These are phyloP conservation scores for Xanthoconium stramineum DNA, from an alignment of 768 basidiomycete species.

Conservation along the genomic window DNA sequence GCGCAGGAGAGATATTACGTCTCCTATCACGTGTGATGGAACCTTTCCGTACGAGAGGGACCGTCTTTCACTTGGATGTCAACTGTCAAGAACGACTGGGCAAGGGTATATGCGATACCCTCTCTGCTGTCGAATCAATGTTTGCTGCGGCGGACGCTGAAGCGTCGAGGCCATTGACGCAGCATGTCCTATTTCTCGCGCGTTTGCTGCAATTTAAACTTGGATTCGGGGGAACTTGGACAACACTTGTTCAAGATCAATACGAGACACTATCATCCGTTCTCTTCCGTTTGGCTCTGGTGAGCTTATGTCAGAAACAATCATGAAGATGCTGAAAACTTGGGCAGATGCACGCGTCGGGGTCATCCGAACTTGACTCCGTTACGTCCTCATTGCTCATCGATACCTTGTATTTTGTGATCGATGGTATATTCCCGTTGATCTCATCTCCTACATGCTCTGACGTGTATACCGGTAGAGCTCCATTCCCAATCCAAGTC, in stretches of 20 bases:
- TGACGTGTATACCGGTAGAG: slow-evolving; percentile 40
- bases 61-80: slow-evolving; percentile 48
- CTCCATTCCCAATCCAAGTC: slow-evolving; percentile 57
- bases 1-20: slow-evolving; percentile 66
- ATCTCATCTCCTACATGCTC: neutral
- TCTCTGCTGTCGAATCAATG: slow-evolving; percentile 40
- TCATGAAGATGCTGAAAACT: neutral
- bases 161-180: slow-evolving; percentile 30
- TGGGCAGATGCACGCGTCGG: slow-evolving; percentile 52
- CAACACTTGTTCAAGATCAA: slow-evolving; percentile 44
- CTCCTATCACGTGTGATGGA: slow-evolving; percentile 66
- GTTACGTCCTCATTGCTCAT: slow-evolving; percentile 63
- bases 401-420: slow-evolving; percentile 70
- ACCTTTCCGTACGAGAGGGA: slow-evolving; percentile 51
- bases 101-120: slow-evolving; percentile 43
- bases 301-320: slow-evolving; percentile 23
- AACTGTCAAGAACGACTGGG: slow-evolving; percentile 55
- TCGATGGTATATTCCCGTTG: slow-evolving; percentile 54
- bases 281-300: slow-evolving; percentile 48
- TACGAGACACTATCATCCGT: slow-evolving; percentile 39
- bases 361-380: slow-evolving; percentile 47
- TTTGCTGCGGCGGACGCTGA: slow-evolving; percentile 26
- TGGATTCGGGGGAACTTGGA: slow-evolving; percentile 61
- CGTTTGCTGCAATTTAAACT: slow-evolving; percentile 73
- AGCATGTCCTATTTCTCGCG: slow-evolving; percentile 53